Base-by-base conservation (phyloP, 169 alveolate genomes). In the Cyclospora cayetanensis region DNA sequence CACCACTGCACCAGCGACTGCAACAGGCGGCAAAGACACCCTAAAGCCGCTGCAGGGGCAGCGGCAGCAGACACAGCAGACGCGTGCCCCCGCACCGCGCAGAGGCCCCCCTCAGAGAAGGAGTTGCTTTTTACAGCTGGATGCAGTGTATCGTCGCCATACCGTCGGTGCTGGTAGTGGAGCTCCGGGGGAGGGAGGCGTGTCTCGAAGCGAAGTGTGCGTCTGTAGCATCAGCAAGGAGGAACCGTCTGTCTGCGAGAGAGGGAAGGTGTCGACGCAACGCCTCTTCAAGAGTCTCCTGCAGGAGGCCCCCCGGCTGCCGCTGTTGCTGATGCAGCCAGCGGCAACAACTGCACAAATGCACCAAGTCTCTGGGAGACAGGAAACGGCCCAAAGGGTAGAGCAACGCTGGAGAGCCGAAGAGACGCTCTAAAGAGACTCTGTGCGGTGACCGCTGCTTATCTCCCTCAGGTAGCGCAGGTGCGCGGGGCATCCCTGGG, bases 281-380 rank as follows among this genome's bases (percentile, higher is more conserved):
- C 0, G 80, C 46, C 20, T 18, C 80, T 34, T 68, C 80, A 68
- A 68, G 80, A 15, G 80, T 25, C 34, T 29, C 4, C 52, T 4
- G 29, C 52, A 68, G 52, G 11, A 68, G 80, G 27, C 80, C 80
- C 52, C 52, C 52, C n/a, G n/a, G n/a, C 20, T 25, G 15, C 29
- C 35, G 80, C 80, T 68, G 80, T 50, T 65, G 35, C 43, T 68
- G 80, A 42, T 34, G 80, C 80, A 12, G 80, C 80, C 15, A 15
- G 55, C 55, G 55, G 80, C 80, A 68, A 50, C 80, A 68, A 50
- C 80, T 34, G 80, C 80, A 68, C 31, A 68, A 50, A n/a, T 39
- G 11, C 80, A 31, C 12, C 80, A 68, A 31, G 20, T 68, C 80
- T 27, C 25, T 39, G 4, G 80, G 31, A 2, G 46, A 34, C 35